Evolutionary conservation across 768 basidiomycete genomes (phyloP).

Genomic region (Lactarius vividus): DNA sequence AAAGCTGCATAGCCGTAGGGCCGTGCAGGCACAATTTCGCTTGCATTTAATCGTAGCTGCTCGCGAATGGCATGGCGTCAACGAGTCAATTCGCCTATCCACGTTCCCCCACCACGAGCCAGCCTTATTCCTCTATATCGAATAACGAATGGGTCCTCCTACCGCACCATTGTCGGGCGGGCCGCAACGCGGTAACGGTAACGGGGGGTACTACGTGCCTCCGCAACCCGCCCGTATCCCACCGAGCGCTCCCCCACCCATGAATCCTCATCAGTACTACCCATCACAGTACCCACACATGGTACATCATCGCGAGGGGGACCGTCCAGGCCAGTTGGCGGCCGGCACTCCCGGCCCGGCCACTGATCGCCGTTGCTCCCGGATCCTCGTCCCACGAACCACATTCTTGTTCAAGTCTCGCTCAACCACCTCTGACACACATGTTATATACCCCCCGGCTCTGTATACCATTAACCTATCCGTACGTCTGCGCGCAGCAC

Average conservation of each 20-base stretch:
- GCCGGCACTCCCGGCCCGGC: conserved; percentile 8
- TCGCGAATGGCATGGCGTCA: neutral
- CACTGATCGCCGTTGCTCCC: neutral
- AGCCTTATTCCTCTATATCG: neutral
- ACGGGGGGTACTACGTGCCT: conserved; percentile 10
- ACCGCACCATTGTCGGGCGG: conserved; percentile 17
- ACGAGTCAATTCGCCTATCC: conserved; percentile 2
- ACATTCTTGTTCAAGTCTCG: neutral
- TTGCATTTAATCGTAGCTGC: neutral
- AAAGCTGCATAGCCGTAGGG: neutral
- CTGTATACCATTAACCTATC: neutral
- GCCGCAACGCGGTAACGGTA: neutral
- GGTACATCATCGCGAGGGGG: neutral
- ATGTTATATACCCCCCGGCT: neutral
- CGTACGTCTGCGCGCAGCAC: neutral
- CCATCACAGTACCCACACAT: neutral
- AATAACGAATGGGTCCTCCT: conserved; percentile 15
- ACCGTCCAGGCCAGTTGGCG: neutral
- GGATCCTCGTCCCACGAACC: too few species aligned
- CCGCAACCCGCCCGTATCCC: neutral
- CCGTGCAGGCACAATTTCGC: neutral
- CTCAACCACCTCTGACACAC: too few species aligned
- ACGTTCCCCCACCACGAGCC: neutral
- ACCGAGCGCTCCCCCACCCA: neutral
- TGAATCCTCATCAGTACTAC: neutral